phyloP scores from a whole-genome alignment of 768 basidiomycete species.

The Terana coerulea region DNA sequence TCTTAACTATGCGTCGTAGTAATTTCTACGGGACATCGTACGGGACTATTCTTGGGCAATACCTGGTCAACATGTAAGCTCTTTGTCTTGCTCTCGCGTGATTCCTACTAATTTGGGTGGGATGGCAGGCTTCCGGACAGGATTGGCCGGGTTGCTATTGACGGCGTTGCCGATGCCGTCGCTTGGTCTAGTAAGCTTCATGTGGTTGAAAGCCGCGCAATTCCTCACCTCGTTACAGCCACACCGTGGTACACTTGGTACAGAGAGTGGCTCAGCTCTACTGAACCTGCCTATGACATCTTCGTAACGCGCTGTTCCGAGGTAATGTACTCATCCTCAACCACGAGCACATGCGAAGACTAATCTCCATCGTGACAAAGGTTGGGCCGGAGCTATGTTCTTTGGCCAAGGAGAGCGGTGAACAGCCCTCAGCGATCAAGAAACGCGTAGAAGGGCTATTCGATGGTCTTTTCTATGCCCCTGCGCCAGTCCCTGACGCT shows the following conservation, averaged over 20 bases:
- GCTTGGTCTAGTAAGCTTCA: conserved; percentile 23
- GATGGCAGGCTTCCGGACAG: conserved; percentile 26
- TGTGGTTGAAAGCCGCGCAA: not conserved
- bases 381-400: conserved; percentile 26
- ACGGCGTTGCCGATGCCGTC: conserved; percentile 29
- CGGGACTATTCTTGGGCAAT: conserved; percentile 29
- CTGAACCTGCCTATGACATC: conserved; percentile 22
- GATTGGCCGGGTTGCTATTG: conserved; percentile 27
- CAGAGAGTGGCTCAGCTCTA: conserved; percentile 21
- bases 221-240: conserved; percentile 1
- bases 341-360: not conserved
- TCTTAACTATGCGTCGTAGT: conserved; percentile 3
- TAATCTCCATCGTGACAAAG: conserved; percentile 8
- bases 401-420: conserved; percentile 19
- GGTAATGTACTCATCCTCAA: conserved; percentile 8
- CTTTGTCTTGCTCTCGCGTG: not conserved
- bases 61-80: conserved; percentile 31
- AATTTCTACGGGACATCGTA: conserved; percentile 32
- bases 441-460: conserved; percentile 22
- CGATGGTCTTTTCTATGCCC: conserved; percentile 21
- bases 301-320: conserved; percentile 26
- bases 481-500: conserved; percentile 24
- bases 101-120: not conserved
- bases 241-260: conserved; percentile 19
- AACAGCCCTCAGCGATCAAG: conserved; percentile 15